These are phyloP conservation scores for Pyrenula aspistea DNA, from an alignment of 495 filamentous ascomycete species.

Conservation along the genomic window DNA sequence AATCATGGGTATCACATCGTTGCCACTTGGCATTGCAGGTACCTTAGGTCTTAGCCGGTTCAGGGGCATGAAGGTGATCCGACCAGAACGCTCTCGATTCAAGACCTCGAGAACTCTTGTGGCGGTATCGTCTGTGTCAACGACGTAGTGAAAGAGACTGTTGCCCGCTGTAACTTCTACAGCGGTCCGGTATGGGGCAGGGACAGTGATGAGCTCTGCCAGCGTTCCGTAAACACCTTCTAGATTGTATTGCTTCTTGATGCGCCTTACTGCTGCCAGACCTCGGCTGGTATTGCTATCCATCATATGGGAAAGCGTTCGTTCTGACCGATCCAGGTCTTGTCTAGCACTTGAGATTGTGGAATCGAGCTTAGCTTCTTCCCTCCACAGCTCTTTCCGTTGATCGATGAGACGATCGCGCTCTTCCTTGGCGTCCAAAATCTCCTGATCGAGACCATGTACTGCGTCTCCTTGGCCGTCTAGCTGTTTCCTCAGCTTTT, in stretches of 20 bases:
- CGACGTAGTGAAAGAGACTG: conserved; percentile 92
- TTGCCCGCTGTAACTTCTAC: conserved; percentile 88
- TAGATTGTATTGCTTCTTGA: conserved; percentile 65
- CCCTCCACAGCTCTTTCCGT: conserved; percentile 79
- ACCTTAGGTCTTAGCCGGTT: conserved; percentile 59
- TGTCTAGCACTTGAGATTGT: conserved; percentile 59
- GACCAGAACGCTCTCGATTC: conserved; percentile 67
- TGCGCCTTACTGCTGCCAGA: conserved; percentile 64
- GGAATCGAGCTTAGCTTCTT: conserved; percentile 75
- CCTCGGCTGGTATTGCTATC: conserved; percentile 76
- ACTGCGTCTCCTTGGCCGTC: conserved; percentile 68
- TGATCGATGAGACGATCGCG: conserved; percentile 74
- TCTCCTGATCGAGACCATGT: conserved; percentile 54
- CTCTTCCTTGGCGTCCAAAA: conserved; percentile 68
- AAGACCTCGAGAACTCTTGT: conserved; percentile 69
- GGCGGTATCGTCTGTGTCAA: conserved; percentile 84
- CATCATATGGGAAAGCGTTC: conserved; percentile 71
- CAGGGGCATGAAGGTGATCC: conserved; percentile 90
- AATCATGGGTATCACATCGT: conserved; percentile 77
- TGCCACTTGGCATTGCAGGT: conserved; percentile 67
- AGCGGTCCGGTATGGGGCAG: conserved; percentile 74
- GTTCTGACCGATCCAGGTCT: conserved; percentile 66
- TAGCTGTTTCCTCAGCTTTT: conserved; percentile 55
- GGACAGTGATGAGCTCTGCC: conserved; percentile 78
- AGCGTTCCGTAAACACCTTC: conserved; percentile 87